Percentiles rank a stretch among this genome's conserved stretches.
Conservation (phyloP, 106 monocot genomes). For the Dendrobium chrysotoxum region DNA sequence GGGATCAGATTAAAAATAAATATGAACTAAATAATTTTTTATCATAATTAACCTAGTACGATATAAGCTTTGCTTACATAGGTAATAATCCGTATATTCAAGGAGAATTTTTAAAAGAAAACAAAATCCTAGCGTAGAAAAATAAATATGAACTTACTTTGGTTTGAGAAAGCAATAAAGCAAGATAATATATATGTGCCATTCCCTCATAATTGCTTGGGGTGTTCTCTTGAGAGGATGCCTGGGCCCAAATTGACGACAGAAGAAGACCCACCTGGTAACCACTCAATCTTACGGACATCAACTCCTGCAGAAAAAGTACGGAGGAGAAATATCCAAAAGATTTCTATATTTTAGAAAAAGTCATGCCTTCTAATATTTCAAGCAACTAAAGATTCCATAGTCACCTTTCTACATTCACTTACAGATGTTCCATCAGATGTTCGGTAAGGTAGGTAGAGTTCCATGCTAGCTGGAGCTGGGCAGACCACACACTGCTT, state of each 20-base stretch:
- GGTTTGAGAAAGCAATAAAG: slow-evolving; percentile 46
- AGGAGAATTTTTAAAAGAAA: background rate
- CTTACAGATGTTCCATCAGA: slow-evolving; percentile 17
- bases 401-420: slow-evolving; percentile 31
- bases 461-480: slow-evolving; percentile 4
- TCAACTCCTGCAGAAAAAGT: slow-evolving; percentile 33
- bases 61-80: background rate
- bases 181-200: slow-evolving; percentile 63
- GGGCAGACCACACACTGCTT: slow-evolving; percentile 4
- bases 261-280: slow-evolving; percentile 80
- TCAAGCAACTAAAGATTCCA: slow-evolving; percentile 9
- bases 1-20: background rate
- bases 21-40: background rate
- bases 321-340: background rate
- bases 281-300: slow-evolving; percentile 63
- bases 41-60: background rate
- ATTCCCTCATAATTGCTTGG: slow-evolving; percentile 85
- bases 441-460: background rate
- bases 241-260: slow-evolving; percentile 82
- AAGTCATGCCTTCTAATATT: background rate
- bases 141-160: slow-evolving; percentile 43
- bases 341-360: background rate
- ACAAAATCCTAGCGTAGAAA: background rate
- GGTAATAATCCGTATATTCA: background rate
- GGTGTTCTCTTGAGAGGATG: slow-evolving; percentile 56